Conservation (phyloP, 768 basidiomycete species). For the Boletellus emodensis region DNA sequence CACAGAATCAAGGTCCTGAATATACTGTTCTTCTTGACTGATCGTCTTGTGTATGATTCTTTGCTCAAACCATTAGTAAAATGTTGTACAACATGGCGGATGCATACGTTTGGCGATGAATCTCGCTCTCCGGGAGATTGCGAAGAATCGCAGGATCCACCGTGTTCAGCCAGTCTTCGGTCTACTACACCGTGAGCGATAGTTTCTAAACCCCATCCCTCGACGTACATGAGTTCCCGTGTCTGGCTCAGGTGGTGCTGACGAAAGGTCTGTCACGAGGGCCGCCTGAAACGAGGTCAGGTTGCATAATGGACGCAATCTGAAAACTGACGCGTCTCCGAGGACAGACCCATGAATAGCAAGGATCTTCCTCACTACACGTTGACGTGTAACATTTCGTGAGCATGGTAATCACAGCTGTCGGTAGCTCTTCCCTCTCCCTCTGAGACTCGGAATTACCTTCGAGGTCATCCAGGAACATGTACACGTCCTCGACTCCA, state of each 20-base stretch:
- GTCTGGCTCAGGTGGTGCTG: constrained; percentile 27
- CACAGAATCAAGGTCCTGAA: constrained; percentile 81
- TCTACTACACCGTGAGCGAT: constrained; percentile 20
- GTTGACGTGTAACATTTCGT: constrained; percentile 88
- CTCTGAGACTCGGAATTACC: constrained; percentile 55
- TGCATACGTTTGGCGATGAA: constrained; percentile 70
- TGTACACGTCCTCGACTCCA: constrained; percentile 90
- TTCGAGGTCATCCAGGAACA: constrained; percentile 82
- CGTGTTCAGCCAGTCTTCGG: constrained; percentile 49
- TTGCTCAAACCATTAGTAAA: constrained; percentile 1
- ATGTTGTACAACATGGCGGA: background rate
- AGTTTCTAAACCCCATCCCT: constrained; percentile 25
- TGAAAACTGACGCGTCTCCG: constrained; percentile 46
- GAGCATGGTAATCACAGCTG: constrained; percentile 84
- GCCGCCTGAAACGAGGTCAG: constrained; percentile 23
- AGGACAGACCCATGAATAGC: constrained; percentile 83
- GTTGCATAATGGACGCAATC: background rate
- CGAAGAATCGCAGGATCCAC: constrained; percentile 47
- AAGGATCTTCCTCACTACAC: constrained; percentile 74
- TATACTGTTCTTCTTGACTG: constrained; percentile 82
- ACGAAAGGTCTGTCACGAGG: constrained; percentile 18
- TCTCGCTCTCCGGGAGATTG: constrained; percentile 69
- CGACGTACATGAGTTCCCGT: constrained; percentile 25
- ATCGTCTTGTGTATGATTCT: constrained; percentile 85
- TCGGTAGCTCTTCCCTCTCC: constrained; percentile 74